Conservation (phyloP, 176 grass and related monocot species). For the Triticum monococcum region DNA sequence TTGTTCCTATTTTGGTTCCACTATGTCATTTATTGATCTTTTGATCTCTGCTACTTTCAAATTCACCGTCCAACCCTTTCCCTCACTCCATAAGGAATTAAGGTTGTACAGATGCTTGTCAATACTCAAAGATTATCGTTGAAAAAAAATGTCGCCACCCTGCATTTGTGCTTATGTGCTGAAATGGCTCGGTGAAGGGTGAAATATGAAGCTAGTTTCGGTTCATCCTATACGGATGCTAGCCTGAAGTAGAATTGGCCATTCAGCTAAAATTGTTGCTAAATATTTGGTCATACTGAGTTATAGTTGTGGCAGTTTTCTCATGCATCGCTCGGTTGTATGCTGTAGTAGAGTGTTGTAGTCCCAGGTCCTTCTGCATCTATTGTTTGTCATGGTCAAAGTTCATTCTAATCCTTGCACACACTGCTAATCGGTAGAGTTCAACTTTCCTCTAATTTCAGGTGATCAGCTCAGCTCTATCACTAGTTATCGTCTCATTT, state of each 20-base stretch:
- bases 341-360: not conserved
- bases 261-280: no score
- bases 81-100: not conserved
- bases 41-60: not conserved
- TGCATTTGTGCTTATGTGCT: not conserved
- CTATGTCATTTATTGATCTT: not conserved
- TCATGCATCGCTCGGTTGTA: not conserved
- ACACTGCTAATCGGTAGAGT: not conserved
- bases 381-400: not conserved
- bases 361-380: not conserved
- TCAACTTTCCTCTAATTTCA: constrained; percentile 20
- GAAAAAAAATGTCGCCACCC: not conserved
- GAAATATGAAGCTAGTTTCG: not conserved
- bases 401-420: not conserved
- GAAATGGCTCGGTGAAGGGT: not conserved
- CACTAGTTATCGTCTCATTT: constrained; percentile 40
- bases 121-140: not conserved
- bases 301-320: not conserved
- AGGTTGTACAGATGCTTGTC: not conserved
- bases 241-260: no score
- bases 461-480: constrained; percentile 44
- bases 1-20: not conserved
- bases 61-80: not conserved
- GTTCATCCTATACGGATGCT: not conserved
- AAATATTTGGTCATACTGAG: not conserved